Base-by-base conservation (phyloP, 768 basidiomycete genomes). In the Tricholoma sp. region DNA sequence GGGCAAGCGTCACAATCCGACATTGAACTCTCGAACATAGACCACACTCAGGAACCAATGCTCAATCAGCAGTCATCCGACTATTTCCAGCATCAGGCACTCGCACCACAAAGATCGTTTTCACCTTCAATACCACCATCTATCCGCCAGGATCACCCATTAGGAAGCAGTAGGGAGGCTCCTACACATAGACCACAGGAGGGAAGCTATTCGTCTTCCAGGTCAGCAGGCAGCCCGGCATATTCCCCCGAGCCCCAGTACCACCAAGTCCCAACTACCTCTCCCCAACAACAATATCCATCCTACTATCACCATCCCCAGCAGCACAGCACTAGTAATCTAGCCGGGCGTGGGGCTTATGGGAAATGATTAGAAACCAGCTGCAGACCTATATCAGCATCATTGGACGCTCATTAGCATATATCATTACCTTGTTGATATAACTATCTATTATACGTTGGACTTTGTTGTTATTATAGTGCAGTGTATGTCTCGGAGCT, bases 1-100 rank as follows among this genome's bases (percentile, higher is more conserved):
- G n/a, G 82, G 9, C 67, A 67, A 46, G 64, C 57, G 16, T 50
- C 55, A 22, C 63, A 63, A 52, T 67, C 64, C 9, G 76, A 78
- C 24, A 76, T 79, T 37, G 88, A 90, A 66, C 74, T 90, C 57
- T 66, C 78, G 1, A 77, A 78, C 16, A 68, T 89, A 54, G 83
- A 86, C 56, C 72, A 74, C 8, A 83, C 84, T 66, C 76, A 83
- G 45, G 78, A 86, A 57, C 89, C 87, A 2, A 68, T 89, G n/a
- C 76, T 88, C 35, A 74, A 59, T 54, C 67, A 69, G 46, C 72
- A 65, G 57, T 63, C 63, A 57, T 62, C 60, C 58, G 71, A 74
- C 35, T 73, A 69, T 50, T 60, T 50, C 46, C 76, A 69, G 51
- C 70, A 74, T 24, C 69, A 74, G 51, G 71, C 64, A 10, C 70